These are phyloP conservation scores for Bacidia gigantensis DNA, from an alignment of 495 filamentous ascomycete species.

Conservation along the genomic window DNA sequence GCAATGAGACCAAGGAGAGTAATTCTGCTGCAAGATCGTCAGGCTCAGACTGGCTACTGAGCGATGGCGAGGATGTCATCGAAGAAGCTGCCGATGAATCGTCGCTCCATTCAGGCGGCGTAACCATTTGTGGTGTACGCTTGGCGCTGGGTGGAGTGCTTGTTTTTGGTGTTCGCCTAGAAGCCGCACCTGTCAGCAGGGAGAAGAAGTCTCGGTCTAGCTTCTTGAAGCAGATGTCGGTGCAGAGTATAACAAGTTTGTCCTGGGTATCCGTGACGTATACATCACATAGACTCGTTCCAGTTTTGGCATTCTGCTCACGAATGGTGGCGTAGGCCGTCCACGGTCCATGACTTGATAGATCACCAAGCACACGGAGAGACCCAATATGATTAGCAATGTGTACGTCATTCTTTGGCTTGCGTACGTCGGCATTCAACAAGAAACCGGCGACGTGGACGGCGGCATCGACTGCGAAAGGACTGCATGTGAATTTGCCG, in stretches of 20 bases:
- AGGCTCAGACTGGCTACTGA: background rate
- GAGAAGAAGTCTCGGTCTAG: slow-evolving; percentile 27
- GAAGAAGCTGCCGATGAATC: background rate
- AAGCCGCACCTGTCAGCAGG: background rate
- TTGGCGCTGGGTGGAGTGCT: background rate
- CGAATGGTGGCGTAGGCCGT: slow-evolving; percentile 43
- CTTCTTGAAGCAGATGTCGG: slow-evolving; percentile 38
- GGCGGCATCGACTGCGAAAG: slow-evolving; percentile 57
- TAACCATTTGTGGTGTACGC: background rate
- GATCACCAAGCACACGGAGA: slow-evolving; percentile 41
- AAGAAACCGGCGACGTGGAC: slow-evolving; percentile 49
- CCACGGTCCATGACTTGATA: slow-evolving; percentile 37
- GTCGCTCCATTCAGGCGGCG: background rate
- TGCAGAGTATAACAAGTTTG: slow-evolving; percentile 28
- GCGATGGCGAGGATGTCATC: background rate
- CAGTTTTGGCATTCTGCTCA: background rate
- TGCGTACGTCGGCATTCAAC: slow-evolving; percentile 2
- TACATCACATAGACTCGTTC: background rate
- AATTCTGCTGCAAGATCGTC: background rate
- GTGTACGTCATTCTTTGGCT: slow-evolving; percentile 41
- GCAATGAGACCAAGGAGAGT: background rate
- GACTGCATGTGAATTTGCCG: slow-evolving; percentile 50
- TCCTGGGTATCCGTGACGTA: too few species aligned
- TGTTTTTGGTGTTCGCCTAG: background rate
- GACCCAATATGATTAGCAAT: slow-evolving; percentile 46